Percentiles rank a stretch among this genome's conserved stretches.
phyloP scores from a whole-genome alignment of 805 yeast species.

The Zygosaccharomyces siamensis region DNA sequence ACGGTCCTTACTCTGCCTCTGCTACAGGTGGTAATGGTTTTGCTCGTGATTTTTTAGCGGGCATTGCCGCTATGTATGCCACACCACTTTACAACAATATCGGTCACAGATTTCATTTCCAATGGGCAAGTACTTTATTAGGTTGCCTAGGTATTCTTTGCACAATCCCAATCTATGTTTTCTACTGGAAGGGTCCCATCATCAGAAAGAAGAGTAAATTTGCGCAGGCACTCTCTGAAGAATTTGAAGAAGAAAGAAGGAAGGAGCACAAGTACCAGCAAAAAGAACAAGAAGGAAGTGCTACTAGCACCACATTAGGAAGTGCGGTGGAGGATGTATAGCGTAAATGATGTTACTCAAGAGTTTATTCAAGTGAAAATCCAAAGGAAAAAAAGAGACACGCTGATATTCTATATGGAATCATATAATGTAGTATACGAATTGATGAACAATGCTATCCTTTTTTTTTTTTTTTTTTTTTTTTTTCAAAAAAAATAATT shows the following conservation, averaged over 20 bases:
- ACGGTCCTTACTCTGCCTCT: conserved; percentile 11
- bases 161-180: conserved; percentile 8
- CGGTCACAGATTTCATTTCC: conserved; percentile 8
- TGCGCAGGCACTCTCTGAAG: conserved; percentile 7
- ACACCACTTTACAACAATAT: conserved; percentile 9
- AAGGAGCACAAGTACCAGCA: not conserved
- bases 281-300: not conserved
- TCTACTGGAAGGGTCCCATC: conserved; percentile 7
- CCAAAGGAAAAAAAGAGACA: too few relatives aligned
- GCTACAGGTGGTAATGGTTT: conserved; percentile 10
- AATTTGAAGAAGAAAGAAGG: conserved; percentile 5
- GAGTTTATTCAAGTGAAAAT: not conserved
- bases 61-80: conserved; percentile 11
- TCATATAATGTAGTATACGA: not conserved
- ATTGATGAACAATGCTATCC: not conserved
- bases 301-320: not conserved
- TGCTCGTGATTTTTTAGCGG: conserved; percentile 11
- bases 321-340: not conserved
- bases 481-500: too few relatives aligned
- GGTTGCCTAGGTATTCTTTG: conserved; percentile 9
- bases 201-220: conserved; percentile 7
- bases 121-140: conserved; percentile 9
- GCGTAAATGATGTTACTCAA: not conserved
- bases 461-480: not conserved
- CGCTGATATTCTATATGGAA: not conserved